These are phyloP conservation scores for Apiotrichum sp. DNA, from an alignment of 1,284 basidiomycete genomes.

Conservation along the genomic window DNA sequence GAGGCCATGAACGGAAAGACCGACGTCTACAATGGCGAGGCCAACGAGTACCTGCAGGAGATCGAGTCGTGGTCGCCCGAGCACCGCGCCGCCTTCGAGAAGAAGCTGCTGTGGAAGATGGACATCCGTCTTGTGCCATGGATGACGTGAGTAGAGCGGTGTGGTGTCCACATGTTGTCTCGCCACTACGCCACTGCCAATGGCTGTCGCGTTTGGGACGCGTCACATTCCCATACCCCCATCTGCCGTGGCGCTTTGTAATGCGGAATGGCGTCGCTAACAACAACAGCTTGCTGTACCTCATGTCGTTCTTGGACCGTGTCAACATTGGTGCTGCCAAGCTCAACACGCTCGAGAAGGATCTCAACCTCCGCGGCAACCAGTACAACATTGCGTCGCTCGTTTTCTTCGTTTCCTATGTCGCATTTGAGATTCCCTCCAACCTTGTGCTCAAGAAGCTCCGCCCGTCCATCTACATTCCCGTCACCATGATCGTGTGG, in stretches of 20 bases:
- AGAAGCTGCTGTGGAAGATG: constrained; percentile 41
- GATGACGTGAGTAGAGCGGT: constrained; percentile 40
- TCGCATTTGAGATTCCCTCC: constrained; percentile 47
- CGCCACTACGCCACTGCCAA: no score
- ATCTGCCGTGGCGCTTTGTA: background rate
- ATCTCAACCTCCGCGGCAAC: constrained; percentile 35
- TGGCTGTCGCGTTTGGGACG: no score
- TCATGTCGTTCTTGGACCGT: constrained; percentile 50
- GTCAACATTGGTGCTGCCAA: constrained; percentile 48
- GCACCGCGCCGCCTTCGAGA: constrained; percentile 36
- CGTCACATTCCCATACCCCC: no score
- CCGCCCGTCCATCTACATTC: constrained; percentile 44
- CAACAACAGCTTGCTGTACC: constrained; percentile 30
- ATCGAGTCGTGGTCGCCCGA: constrained; percentile 14
- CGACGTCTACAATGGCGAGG: no score
- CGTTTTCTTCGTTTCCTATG: constrained; percentile 46
- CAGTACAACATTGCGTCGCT: no score
- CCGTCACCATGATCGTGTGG: constrained; percentile 40
- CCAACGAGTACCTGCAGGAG: no score
- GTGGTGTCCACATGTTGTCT: no score
- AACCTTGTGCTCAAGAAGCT: constrained; percentile 49
- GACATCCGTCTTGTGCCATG: constrained; percentile 43
- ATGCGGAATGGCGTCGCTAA: background rate
- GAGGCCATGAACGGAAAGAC: no score
- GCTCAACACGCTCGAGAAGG: constrained; percentile 32